phyloP scores from a whole-genome alignment of 305 asterid genomes.

The Ruellia speciosa region DNA sequence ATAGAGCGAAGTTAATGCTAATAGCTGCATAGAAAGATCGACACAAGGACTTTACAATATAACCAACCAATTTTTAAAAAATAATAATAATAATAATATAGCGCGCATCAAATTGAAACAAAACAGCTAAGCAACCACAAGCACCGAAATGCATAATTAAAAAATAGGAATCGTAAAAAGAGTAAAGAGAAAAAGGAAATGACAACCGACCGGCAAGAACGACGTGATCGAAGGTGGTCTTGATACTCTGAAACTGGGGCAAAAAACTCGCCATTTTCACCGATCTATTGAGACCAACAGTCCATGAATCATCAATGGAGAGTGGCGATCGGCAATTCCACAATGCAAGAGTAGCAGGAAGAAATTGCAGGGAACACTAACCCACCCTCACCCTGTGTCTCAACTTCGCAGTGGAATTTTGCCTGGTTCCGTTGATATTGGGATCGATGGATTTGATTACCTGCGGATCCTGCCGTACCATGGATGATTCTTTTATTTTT shows the following conservation, averaged over 20 bases:
- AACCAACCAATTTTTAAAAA: too few relatives aligned
- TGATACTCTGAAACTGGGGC: constrained; percentile 91
- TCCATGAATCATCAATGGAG: constrained; percentile 28
- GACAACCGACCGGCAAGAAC: constrained; percentile 59
- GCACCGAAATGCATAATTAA: neutral
- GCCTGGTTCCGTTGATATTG: constrained; percentile 23
- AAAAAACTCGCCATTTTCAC: constrained; percentile 76
- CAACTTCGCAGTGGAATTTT: constrained; percentile 18
- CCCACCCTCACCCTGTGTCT: constrained; percentile 14
- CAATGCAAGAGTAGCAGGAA: constrained; percentile 17
- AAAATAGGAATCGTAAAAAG: neutral
- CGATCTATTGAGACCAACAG: constrained; percentile 36
- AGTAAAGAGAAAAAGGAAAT: neutral
- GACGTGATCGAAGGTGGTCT: constrained; percentile 57
- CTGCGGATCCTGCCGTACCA: constrained; percentile 9
- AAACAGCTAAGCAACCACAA: neutral
- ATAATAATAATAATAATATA: too few relatives aligned
- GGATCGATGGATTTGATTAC: constrained; percentile 19
- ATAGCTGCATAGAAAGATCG: too few relatives aligned
- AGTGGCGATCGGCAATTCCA: constrained; percentile 32
- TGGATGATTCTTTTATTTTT: neutral
- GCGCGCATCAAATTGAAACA: too few relatives aligned
- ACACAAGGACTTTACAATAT: too few relatives aligned
- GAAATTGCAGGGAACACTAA: constrained; percentile 5
- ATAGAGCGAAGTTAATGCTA: too few relatives aligned